Evolutionary conservation across 2,329 filamentous ascomycete genomes (phyloP).

Genomic region (Pseudogymnoascus sp.): DNA sequence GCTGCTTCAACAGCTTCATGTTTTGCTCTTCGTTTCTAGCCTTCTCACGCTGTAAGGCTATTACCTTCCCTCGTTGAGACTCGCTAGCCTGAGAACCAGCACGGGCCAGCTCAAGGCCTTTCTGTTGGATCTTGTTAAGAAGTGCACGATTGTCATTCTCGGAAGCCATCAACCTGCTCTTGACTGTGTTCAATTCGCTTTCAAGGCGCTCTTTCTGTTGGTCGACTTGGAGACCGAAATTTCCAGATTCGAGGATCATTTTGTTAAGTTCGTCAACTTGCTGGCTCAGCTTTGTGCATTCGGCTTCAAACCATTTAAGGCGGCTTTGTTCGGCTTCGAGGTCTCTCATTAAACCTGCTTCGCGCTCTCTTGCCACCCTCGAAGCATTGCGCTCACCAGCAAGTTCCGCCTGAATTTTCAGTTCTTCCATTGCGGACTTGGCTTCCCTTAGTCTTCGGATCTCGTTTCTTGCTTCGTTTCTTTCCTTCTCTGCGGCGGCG

Average conservation of each 20-base stretch:
- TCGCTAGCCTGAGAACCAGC: slow-evolving; percentile 81
- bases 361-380: slow-evolving; percentile 68
- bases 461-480: slow-evolving; percentile 81
- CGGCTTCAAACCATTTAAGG: slow-evolving; percentile 69
- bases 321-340: slow-evolving; percentile 70
- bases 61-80: slow-evolving; percentile 67
- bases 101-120: slow-evolving; percentile 89
- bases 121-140: slow-evolving; percentile 96
- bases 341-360: slow-evolving; percentile 68
- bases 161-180: slow-evolving; percentile 79
- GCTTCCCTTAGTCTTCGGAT: slow-evolving; percentile 74
- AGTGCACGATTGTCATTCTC: slow-evolving; percentile 93
- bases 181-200: slow-evolving; percentile 81
- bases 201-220: slow-evolving; percentile 91
- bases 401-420: slow-evolving; percentile 72
- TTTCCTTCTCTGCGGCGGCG: slow-evolving; percentile 71
- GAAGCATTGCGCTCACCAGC: slow-evolving; percentile 73
- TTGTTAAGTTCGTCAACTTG: slow-evolving; percentile 82
- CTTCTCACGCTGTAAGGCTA: slow-evolving; percentile 75
- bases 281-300: slow-evolving; percentile 65
- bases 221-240: slow-evolving; percentile 82
- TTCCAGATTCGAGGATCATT: slow-evolving; percentile 79
- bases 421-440: slow-evolving; percentile 78
- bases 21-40: slow-evolving; percentile 74
- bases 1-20: slow-evolving; percentile 68